Conservation (phyloP, 768 basidiomycete species). For the Pholiota conissans region DNA sequence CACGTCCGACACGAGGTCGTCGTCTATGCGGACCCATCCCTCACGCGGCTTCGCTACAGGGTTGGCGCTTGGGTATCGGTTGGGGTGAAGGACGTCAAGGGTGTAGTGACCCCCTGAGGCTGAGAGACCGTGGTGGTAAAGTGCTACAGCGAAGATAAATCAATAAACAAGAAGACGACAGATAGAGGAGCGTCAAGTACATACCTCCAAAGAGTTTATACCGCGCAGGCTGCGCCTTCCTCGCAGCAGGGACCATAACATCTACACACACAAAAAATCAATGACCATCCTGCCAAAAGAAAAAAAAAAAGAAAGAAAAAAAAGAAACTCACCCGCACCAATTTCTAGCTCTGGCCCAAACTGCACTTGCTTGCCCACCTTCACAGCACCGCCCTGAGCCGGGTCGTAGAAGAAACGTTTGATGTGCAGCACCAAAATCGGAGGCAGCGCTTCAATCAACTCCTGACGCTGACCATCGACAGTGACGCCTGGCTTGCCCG, state of each 20-base stretch:
- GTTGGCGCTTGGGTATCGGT: constrained; percentile 45
- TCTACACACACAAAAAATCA: constrained; percentile 41
- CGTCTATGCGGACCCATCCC: too few relatives aligned
- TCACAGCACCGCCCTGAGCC: constrained; percentile 73
- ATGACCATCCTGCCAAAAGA: too few relatives aligned
- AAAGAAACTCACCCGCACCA: constrained; percentile 60
- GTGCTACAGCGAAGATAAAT: constrained; percentile 55
- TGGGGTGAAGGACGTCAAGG: constrained; percentile 81
- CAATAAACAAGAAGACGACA: not conserved
- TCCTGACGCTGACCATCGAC: constrained; percentile 66
- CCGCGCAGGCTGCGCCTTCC: constrained; percentile 43
- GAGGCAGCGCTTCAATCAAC: constrained; percentile 81
- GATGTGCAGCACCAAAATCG: constrained; percentile 83
- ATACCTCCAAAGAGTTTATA: constrained; percentile 87
- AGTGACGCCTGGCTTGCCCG: constrained; percentile 53
- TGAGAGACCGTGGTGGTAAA: constrained; percentile 95
- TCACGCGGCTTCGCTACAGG: constrained; percentile 44
- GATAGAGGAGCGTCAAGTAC: too few relatives aligned
- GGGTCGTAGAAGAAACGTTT: constrained; percentile 91
- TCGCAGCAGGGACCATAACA: constrained; percentile 55
- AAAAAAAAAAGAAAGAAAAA: too few relatives aligned
- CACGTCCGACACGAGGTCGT: constrained; percentile 83
- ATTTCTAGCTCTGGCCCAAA: constrained; percentile 82
- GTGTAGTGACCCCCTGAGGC: constrained; percentile 97
- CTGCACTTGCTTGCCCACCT: constrained; percentile 78